These are phyloP conservation scores for Boletus tomentosulus DNA, from an alignment of 768 basidiomycete genomes.

Conservation along the genomic window DNA sequence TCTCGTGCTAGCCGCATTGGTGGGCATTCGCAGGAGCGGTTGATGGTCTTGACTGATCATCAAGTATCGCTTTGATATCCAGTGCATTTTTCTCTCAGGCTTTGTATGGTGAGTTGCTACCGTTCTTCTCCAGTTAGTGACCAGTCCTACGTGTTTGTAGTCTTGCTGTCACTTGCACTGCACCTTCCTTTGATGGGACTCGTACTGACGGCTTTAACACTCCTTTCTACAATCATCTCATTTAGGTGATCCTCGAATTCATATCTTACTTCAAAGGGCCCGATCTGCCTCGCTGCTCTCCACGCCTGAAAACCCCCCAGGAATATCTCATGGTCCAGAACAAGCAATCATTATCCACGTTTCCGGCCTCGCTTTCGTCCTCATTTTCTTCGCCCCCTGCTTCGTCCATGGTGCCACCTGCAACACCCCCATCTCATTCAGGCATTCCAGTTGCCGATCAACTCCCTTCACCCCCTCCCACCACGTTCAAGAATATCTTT, in stretches of 20 bases:
- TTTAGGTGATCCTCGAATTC: conserved; percentile 25
- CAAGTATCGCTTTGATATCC: conserved; percentile 4
- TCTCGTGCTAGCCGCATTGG: conserved; percentile 2
- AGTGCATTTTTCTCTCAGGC: conserved; percentile 10
- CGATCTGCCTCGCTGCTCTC: conserved; percentile 18
- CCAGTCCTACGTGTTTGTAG: conserved; percentile 15
- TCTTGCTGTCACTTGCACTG: conserved; percentile 19
- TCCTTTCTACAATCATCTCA: conserved; percentile 24
- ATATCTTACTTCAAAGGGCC: conserved; percentile 16
- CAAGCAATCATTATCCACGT: conserved; percentile 37
- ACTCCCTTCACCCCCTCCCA: conserved; percentile 32
- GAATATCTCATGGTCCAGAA: conserved; percentile 30
- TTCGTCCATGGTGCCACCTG: conserved; percentile 38
- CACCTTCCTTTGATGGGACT: conserved; percentile 7
- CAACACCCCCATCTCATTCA: conserved; percentile 35
- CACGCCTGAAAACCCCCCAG: conserved; percentile 16
- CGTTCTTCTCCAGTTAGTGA: conserved; percentile 1
- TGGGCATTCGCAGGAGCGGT: conserved; percentile 5
- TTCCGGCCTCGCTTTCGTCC: conserved; percentile 40
- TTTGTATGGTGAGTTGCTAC: conserved; percentile 26
- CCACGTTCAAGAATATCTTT: conserved; percentile 33
- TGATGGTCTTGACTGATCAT: conserved; percentile 29
- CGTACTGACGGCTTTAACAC: conserved; percentile 13
- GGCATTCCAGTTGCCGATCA: conserved; percentile 44
- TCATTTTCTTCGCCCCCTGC: conserved; percentile 43